Evolutionary conservation across 768 basidiomycete species (phyloP).

Genomic region (Trametes cubensis): DNA sequence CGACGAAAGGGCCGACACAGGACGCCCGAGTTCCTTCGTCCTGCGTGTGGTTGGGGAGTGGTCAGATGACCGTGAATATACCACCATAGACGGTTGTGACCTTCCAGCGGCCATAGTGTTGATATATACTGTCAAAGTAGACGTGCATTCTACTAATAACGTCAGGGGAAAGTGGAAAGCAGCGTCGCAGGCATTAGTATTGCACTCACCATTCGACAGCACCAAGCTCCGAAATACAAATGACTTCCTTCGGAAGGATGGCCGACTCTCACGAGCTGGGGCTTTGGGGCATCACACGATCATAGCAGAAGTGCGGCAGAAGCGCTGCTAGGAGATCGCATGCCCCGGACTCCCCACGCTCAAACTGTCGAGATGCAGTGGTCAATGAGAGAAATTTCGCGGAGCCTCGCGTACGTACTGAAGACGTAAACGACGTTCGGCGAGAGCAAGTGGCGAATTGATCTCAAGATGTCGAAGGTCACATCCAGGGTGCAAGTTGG

Average conservation of each 20-base stretch:
- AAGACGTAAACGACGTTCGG: neutral
- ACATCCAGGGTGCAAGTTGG: neutral
- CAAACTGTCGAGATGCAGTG: constrained; percentile 9
- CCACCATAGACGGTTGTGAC: no score
- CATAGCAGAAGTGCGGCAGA: neutral
- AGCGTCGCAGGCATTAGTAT: no score
- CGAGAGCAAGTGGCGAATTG: constrained; percentile 2
- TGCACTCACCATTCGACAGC: no score
- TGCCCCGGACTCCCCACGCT: constrained; percentile 3
- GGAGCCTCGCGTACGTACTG: constrained; percentile 1
- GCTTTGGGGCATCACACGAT: constrained; percentile 12
- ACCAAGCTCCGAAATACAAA: no score
- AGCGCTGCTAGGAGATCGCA: neutral
- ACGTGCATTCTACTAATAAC: no score
- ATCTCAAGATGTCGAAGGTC: constrained; percentile 5
- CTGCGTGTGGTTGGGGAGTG: neutral
- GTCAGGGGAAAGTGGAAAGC: no score
- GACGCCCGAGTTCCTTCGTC: neutral
- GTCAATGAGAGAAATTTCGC: neutral
- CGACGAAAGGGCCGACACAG: neutral
- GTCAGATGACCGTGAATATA: neutral
- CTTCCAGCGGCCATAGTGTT: no score
- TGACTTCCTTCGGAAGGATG: neutral
- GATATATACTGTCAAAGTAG: no score
- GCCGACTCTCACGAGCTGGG: neutral